Percentiles rank a stretch among this genome's conserved stretches.
Conservation (phyloP, 257 asterid species). For the Lavandula angustifolia region DNA sequence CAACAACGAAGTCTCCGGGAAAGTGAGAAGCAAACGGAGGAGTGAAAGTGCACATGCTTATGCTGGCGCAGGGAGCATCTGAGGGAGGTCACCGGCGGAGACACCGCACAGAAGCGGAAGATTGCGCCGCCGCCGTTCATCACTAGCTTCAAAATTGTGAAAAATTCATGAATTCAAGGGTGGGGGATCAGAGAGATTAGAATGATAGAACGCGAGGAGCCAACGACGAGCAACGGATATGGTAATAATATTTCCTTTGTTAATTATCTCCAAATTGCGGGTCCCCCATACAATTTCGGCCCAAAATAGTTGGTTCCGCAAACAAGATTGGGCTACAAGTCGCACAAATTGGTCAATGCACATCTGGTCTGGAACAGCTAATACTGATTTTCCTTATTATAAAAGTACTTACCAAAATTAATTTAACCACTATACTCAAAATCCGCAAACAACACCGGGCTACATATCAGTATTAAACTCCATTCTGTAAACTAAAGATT, state of each 20-base stretch:
- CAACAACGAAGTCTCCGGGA: constrained; percentile 35
- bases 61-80: constrained; percentile 45
- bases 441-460: too few species aligned
- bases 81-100: constrained; percentile 53
- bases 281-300: too few species aligned
- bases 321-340: too few species aligned
- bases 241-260: not conserved
- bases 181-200: constrained; percentile 1
- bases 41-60: constrained; percentile 30
- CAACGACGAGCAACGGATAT: not conserved
- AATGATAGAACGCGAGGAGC: constrained; percentile 15
- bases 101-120: constrained; percentile 62
- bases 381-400: too few species aligned
- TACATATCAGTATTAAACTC: too few species aligned
- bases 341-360: too few species aligned
- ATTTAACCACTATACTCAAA: too few species aligned
- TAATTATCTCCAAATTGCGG: too few species aligned
- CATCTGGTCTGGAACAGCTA: too few species aligned
- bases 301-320: too few species aligned
- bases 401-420: too few species aligned
- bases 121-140: constrained; percentile 61
- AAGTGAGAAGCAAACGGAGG: constrained; percentile 38
- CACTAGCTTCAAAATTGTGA: constrained; percentile 30
- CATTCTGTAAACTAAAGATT: not conserved
- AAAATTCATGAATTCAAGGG: constrained; percentile 22